Conservation (phyloP, 2,329 filamentous ascomycete species). For the Hypoxylon sp. region DNA sequence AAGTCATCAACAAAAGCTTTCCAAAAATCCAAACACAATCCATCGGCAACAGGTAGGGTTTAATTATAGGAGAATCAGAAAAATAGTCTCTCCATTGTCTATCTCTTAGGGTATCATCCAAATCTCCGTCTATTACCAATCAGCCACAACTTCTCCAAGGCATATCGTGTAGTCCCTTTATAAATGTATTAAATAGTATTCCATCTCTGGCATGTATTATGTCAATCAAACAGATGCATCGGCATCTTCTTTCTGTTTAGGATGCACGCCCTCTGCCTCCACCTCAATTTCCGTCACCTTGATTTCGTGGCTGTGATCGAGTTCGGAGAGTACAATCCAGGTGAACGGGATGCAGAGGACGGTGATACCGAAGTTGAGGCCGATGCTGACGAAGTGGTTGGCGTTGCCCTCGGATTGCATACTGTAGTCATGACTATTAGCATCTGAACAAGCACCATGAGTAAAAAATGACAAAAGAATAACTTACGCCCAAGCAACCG, state of each 20-base stretch:
- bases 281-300: conserved; percentile 41
- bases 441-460: neutral
- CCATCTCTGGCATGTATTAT: neutral
- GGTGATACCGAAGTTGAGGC: conserved; percentile 53
- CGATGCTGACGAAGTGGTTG: conserved; percentile 55
- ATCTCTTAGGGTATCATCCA: conserved; percentile 41
- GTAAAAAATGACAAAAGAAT: neutral
- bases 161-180: neutral
- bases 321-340: conserved; percentile 53
- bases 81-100: conserved; percentile 20
- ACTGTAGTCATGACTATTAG: conserved; percentile 29
- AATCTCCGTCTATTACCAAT: conserved; percentile 10
- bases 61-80: neutral
- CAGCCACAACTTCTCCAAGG: conserved; percentile 1
- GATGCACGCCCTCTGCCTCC: neutral
- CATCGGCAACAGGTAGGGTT: neutral
- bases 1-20: neutral
- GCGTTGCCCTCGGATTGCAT: conserved; percentile 54
- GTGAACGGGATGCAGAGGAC: conserved; percentile 52
- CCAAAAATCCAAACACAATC: neutral
- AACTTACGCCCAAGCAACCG: conserved; percentile 54
- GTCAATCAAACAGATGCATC: conserved; percentile 18
- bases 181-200: conserved; percentile 6
- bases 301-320: conserved; percentile 52
- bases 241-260: conserved; percentile 24